Conservation (phyloP, 2,329 filamentous ascomycete species). For the Zasmidium angulare region DNA sequence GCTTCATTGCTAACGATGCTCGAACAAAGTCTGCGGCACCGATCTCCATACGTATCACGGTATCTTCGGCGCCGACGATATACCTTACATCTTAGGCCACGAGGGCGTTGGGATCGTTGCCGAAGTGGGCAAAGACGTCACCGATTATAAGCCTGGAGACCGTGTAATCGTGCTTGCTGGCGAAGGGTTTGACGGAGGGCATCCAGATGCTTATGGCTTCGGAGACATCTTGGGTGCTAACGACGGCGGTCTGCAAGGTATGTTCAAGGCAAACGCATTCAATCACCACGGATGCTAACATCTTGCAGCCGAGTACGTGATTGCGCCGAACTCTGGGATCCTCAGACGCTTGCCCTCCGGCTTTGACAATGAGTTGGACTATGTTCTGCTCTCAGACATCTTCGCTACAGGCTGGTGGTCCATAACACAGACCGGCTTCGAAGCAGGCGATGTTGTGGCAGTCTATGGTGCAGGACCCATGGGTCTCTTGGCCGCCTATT, state of each 20-base stretch:
- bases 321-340: neutral
- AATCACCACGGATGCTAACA: too few relatives aligned
- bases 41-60: neutral
- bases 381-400: neutral
- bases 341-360: neutral
- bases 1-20: neutral
- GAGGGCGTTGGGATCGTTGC: neutral
- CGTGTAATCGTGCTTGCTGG: neutral
- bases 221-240: neutral
- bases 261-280: too few relatives aligned
- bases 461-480: neutral
- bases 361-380: slow-evolving; percentile 2
- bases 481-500: neutral
- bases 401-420: neutral
- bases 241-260: neutral
- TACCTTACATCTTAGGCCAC: neutral
- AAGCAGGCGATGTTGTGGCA: neutral
- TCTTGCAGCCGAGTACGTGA: neutral
- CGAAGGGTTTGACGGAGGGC: neutral
- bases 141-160: neutral
- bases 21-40: neutral
- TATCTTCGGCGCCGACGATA: neutral
- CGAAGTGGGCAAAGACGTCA: neutral
- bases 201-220: neutral
- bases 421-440: neutral